These are phyloP conservation scores for Rhizopogon vinicolor DNA, from an alignment of 768 basidiomycete species.

Conservation along the genomic window DNA sequence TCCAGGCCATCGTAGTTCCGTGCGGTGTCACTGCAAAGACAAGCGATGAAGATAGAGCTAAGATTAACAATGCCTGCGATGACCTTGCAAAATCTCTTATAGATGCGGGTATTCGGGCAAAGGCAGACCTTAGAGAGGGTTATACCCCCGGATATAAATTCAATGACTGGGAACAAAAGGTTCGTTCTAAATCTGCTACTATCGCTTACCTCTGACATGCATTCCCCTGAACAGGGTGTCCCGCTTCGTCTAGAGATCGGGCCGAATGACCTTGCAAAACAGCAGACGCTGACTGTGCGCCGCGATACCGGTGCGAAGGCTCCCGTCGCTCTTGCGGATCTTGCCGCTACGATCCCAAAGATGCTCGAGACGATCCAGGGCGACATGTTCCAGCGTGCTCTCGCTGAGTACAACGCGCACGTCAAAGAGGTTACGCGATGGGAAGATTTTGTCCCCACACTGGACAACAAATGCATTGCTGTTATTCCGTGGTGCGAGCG, in stretches of 20 bases:
- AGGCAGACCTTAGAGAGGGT: constrained; percentile 89
- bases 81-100: constrained; percentile 71
- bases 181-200: constrained; percentile 22
- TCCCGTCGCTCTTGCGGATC: constrained; percentile 45
- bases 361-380: constrained; percentile 84
- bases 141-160: constrained; percentile 99
- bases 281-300: constrained; percentile 79
- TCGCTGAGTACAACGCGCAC: constrained; percentile 63
- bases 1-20: constrained; percentile 90
- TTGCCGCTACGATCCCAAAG: constrained; percentile 45
- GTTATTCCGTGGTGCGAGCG: constrained; percentile 96
- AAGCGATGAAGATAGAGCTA: constrained; percentile 56
- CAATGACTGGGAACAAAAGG: constrained; percentile 99
- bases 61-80: constrained; percentile 74
- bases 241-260: constrained; percentile 97
- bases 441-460: constrained; percentile 88
- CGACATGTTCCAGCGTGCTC: constrained; percentile 84
- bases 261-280: constrained; percentile 82
- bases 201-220: not conserved
- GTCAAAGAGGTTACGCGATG: constrained; percentile 76
- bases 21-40: constrained; percentile 91
- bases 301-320: constrained; percentile 69
- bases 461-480: constrained; percentile 84
- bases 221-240: constrained; percentile 60
- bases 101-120: constrained; percentile 73